These are phyloP conservation scores for Cubamyces sp. DNA, from an alignment of 768 basidiomycete genomes.

Conservation along the genomic window DNA sequence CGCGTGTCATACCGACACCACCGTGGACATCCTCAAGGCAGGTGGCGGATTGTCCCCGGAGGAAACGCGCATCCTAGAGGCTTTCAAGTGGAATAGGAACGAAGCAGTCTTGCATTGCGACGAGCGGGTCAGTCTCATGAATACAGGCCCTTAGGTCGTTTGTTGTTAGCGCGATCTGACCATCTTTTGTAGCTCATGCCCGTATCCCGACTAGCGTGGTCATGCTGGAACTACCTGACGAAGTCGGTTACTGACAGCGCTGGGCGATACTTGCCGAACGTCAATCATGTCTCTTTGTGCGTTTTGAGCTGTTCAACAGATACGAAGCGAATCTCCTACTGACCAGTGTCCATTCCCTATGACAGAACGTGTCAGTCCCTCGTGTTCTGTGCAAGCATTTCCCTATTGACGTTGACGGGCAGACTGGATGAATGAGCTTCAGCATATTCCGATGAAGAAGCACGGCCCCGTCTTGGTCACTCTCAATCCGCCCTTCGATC, in stretches of 20 bases:
- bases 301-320: constrained; percentile 29
- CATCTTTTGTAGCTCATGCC: constrained; percentile 63
- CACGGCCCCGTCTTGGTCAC: constrained; percentile 73
- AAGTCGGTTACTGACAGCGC: constrained; percentile 43
- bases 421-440: constrained; percentile 81
- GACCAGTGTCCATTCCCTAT: background rate
- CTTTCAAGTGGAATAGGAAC: constrained; percentile 71
- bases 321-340: constrained; percentile 26
- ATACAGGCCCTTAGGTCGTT: background rate
- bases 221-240: constrained; percentile 82
- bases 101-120: constrained; percentile 72
- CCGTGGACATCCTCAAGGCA: constrained; percentile 51
- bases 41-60: constrained; percentile 54
- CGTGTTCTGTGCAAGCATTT: background rate
- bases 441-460: constrained; percentile 57
- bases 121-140: constrained; percentile 46
- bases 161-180: background rate
- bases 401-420: background rate
- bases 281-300: constrained; percentile 65
- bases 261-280: constrained; percentile 48
- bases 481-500: constrained; percentile 71
- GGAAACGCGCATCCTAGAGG: constrained; percentile 58
- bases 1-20: constrained; percentile 73
- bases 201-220: constrained; percentile 60
- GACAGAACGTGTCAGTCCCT: background rate